Percentiles rank a stretch among this genome's conserved stretches.
Evolutionary conservation across 495 filamentous ascomycete genomes (phyloP).

Genomic region (Penicillium coprophilum): DNA sequence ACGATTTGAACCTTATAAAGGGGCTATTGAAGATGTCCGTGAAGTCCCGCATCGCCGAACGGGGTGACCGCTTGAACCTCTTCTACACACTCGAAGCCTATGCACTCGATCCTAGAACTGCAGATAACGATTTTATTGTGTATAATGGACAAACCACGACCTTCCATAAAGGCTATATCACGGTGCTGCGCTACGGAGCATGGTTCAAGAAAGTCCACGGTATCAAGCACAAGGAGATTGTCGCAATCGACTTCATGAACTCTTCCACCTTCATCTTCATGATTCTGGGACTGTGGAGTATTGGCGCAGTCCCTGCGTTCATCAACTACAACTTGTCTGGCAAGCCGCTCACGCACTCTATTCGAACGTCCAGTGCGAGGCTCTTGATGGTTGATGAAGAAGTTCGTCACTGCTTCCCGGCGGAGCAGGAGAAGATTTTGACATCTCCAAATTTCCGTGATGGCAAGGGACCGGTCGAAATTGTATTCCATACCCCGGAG

Average conservation of each 20-base stretch:
- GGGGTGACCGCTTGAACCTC: constrained; percentile 61
- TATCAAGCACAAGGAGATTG: constrained; percentile 73
- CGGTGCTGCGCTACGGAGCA: constrained; percentile 70
- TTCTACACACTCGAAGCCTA: constrained; percentile 79
- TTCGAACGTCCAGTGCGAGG: constrained; percentile 66
- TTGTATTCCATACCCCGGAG: constrained; percentile 62
- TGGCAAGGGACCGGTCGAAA: constrained; percentile 53
- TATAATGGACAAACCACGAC: constrained; percentile 76
- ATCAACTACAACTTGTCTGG: constrained; percentile 90
- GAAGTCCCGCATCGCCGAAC: constrained; percentile 43
- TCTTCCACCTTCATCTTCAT: constrained; percentile 79
- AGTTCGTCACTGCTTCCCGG: constrained; percentile 52
- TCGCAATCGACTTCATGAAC: constrained; percentile 89
- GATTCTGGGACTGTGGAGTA: constrained; percentile 81
- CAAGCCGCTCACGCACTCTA: constrained; percentile 74
- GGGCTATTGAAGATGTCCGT: constrained; percentile 45
- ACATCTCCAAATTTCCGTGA: constrained; percentile 44
- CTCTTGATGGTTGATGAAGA: constrained; percentile 76
- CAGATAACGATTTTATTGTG: constrained; percentile 63
- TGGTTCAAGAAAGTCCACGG: constrained; percentile 75
- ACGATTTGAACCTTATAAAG: constrained; percentile 61
- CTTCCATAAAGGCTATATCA: constrained; percentile 77
- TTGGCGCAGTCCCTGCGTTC: constrained; percentile 87
- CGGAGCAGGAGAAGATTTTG: constrained; percentile 46
- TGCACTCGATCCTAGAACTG: constrained; percentile 58